Base-by-base conservation (phyloP, 1,284 basidiomycete species). In the Phlebopus sp. region DNA sequence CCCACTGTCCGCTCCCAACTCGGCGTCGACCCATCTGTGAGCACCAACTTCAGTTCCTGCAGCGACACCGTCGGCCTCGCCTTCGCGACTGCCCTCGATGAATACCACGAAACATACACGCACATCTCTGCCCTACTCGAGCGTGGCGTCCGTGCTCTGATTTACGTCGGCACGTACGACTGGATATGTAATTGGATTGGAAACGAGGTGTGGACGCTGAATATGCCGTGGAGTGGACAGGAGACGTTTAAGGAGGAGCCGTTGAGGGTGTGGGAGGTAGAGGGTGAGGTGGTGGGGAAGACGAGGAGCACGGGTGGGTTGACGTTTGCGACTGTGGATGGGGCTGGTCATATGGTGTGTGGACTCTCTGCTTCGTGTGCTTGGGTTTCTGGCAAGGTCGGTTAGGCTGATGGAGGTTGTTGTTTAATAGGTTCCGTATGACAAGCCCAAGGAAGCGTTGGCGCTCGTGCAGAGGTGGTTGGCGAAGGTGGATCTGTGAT, bases 121-220 rank as follows among this genome's bases (percentile, higher is more conserved):
- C 83, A 92, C 59, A 73, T 92, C 47, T 75, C 78, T 1, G 81
- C 74, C 2, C 75, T 94, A 29, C 78, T 93, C 17, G 90, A 92
- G 59, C 78, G 88, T 21, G 82, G 81, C 1, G 71, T 94, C 21
- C 71, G 78, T 6, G 82, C 85, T 4, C 75, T 94, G 14, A 80
- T 91, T 50, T 90, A 90, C 56, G 84, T 82, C 4, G 87, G 87
- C 2, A 76, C 74, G 2, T 79, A 81, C 48, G 87, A 90, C 63
- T 87, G 77, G 73, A 82, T 86, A 51, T 90, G 86, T 61, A 90
- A 89, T 65, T 84, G 83, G 76, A 68, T 89, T 14, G 85, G 81
- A 2, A 88, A 88, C 57, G 79, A 85, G 56, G 67, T 73, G 9
- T 86, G 83, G 84, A 80, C 82, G 23, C 64, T 77, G 38, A 62